Evolutionary conservation across 805 yeast species (phyloP).

Genomic region (Wickerhamomyces chambardii): DNA sequence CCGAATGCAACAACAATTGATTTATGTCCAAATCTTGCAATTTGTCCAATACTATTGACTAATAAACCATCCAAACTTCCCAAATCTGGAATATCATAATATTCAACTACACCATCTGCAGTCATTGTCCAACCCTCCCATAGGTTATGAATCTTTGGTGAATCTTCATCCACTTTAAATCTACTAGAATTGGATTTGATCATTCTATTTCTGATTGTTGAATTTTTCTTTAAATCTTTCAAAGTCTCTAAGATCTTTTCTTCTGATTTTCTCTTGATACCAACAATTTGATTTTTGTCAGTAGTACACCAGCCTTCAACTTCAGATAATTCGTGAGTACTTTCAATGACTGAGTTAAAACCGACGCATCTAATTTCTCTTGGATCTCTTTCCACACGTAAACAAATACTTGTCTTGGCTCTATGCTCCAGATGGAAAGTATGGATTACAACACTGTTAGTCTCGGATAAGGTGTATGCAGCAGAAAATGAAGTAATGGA

Average conservation of each 20-base stretch:
- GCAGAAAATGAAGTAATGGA: constrained; percentile 67
- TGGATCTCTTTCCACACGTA: constrained; percentile 88
- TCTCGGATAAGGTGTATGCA: constrained; percentile 55
- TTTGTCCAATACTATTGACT: constrained; percentile 49
- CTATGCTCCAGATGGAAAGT: constrained; percentile 64
- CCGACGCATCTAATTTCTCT: constrained; percentile 88
- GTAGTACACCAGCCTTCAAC: constrained; percentile 78
- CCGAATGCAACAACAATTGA: constrained; percentile 72
- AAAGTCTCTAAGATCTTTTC: constrained; percentile 16
- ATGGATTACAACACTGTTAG: constrained; percentile 55
- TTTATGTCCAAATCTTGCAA: constrained; percentile 67
- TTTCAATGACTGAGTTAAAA: constrained; percentile 65
- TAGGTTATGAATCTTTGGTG: constrained; percentile 27
- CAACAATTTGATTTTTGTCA: constrained; percentile 70
- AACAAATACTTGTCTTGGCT: constrained; percentile 73
- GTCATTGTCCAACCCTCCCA: constrained; percentile 85
- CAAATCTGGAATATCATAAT: constrained; percentile 48
- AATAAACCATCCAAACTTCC: constrained; percentile 32
- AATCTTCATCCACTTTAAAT: constrained; percentile 12
- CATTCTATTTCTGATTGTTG: constrained; percentile 9
- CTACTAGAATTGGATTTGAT: constrained; percentile 1
- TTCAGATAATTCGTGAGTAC: constrained; percentile 52
- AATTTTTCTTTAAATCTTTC: constrained; percentile 3
- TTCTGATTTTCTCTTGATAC: constrained; percentile 39
- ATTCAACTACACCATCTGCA: constrained; percentile 52